Base-by-base conservation (phyloP, 257 asterid species). In the Vinca minor region DNA sequence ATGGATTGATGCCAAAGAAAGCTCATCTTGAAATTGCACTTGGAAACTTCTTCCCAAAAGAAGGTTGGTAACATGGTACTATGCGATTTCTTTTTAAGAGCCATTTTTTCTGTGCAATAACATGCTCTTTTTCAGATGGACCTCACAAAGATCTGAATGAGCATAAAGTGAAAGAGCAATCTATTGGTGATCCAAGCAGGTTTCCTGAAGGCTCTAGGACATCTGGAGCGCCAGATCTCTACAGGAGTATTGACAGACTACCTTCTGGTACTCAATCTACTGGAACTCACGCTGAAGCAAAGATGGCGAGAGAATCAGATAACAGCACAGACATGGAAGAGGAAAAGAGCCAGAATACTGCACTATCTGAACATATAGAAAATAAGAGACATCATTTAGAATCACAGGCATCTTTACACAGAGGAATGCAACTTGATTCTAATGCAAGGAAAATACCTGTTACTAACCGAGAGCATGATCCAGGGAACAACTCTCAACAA, bases 11-110 rank as follows among this genome's bases (percentile, higher is more conserved):
- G 79, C 99, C 99, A 15, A 93, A 89, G 85, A 83, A 85, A 75
- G 91, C 84, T 79, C 99, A 93, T 80, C 99, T 93, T 71, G 99
- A 93, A 71, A 84, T 89, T 76, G 99, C 99, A 58, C 95, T 93
- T 49, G 99, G 97, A 72, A 85, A 87, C 73, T 70, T 81, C 73
- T 70, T 70, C 77, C 72, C 87, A 35, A 85, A 79, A 83, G 96
- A 93, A 81, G 99, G 99, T 93, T 76, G 28, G 42, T 67, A 55
- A 35, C 71, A 56, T n/a, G n/a, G n/a, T n/a, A n/a, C n/a, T n/a
- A n/a, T 69, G 67, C 72, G 60, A 66, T 66, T 35, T 68, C 59
- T 54, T 50, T 67, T 42, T 38, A 63, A 57, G 65, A 56, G 36
- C 41, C 65, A 15, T 47, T 57, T 46, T 31, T 61, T 68, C 14